Base-by-base conservation (phyloP, 495 filamentous ascomycete genomes). In the Aspergillus indologenus region DNA sequence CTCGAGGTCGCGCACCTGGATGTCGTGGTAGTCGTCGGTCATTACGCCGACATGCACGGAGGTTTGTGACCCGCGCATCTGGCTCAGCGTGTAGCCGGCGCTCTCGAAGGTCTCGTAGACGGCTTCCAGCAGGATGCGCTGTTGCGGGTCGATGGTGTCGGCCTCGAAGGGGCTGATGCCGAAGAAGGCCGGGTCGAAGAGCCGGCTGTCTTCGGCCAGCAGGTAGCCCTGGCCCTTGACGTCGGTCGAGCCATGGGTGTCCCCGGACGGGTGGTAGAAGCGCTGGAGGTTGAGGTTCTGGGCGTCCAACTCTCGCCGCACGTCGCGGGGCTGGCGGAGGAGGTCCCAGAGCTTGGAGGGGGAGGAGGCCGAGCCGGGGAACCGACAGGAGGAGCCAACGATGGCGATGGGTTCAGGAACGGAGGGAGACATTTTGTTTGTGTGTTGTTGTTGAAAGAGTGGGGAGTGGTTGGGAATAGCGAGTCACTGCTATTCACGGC, bases 41-140 rank as follows among this genome's bases (percentile, higher is more conserved):
- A 81, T 81, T 15, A 68, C 53, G 4, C 81, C 82, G 15, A 80
- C 76, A 65, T 72, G 85, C 7, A 81, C 78, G 11, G 71, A 76
- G 3, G 81, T 84, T 34, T 81, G 65, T 1, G 76, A 75, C 9
- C 82, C 83, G 23, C 77, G 62, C n/a, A 84, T 56, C 2, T 54
- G 52, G 34, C 77, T 65, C 22, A 81, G 64, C 0, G 74, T 59
- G 6, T 78, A 61, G 6, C 79, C 81, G 2, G 71, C 81, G 44
- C 76, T 75, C 58, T 89, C 86, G 1, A 89, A 60, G 0, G 76
- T 75, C 58, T 89, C 85, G 50, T 86, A 88, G 17, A 81, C 79
- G 0, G 72, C 71, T 60, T 88, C 86, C 0, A 89, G 70, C 5
- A 85, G 67, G 15, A 86, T 62, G 4, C 78, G 69, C 31, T 81